These are phyloP conservation scores for Naganishia onofrii DNA, from an alignment of 768 basidiomycete species.

Conservation along the genomic window DNA sequence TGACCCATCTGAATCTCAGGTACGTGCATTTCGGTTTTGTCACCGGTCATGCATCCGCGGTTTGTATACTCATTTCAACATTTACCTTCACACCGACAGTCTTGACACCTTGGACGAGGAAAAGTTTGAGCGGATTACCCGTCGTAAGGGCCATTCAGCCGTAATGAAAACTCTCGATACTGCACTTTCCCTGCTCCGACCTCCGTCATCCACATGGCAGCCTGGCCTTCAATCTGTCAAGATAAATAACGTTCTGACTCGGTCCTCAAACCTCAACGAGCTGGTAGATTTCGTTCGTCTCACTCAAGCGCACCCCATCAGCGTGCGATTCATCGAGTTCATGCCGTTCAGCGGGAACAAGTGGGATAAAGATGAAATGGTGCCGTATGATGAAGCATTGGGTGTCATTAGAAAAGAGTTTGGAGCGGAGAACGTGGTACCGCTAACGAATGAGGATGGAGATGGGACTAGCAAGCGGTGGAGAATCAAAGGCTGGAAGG, in stretches of 20 bases:
- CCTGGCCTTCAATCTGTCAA: conserved; percentile 64
- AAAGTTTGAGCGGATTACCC: conserved; percentile 84
- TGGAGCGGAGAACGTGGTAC: conserved; percentile 41
- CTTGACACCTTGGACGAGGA: conserved; percentile 80
- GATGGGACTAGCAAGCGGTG: conserved; percentile 82
- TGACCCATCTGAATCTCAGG: conserved; percentile 68
- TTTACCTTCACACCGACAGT: conserved; percentile 52
- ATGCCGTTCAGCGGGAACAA: conserved; percentile 92
- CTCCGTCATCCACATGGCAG: conserved; percentile 37
- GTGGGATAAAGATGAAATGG: conserved; percentile 79
- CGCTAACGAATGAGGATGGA: conserved; percentile 57
- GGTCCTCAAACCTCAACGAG: conserved; percentile 77
- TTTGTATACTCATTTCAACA: background rate
- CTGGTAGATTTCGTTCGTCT: conserved; percentile 74
- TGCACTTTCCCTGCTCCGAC: conserved; percentile 56
- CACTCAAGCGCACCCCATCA: conserved; percentile 64
- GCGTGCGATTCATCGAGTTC: conserved; percentile 84
- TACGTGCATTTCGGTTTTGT: conserved; percentile 47
- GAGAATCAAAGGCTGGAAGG: conserved; percentile 67
- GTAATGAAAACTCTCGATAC: conserved; percentile 67
- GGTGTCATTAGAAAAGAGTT: conserved; percentile 54
- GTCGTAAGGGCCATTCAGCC: conserved; percentile 66
- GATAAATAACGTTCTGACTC: conserved; percentile 78
- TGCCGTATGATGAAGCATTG: conserved; percentile 69
- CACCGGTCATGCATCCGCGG: background rate